These are phyloP conservation scores for Platismatia glauca DNA, from an alignment of 495 filamentous ascomycete genomes.

Conservation along the genomic window DNA sequence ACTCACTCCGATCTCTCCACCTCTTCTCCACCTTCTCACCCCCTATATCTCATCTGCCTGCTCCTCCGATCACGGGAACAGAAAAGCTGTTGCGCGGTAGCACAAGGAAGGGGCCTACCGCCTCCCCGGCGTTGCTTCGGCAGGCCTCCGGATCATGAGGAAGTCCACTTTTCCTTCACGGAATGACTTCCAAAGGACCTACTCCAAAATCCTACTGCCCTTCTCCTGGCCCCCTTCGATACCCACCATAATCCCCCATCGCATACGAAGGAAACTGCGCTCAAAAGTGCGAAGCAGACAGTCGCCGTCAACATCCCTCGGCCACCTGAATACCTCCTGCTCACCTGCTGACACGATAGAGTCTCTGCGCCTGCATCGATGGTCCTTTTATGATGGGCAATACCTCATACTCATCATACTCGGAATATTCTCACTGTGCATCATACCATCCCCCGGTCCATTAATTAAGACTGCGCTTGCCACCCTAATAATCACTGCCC, in stretches of 20 bases:
- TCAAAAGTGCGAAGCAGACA: slow-evolving; percentile 64
- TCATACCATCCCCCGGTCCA: slow-evolving; percentile 66
- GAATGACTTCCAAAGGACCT: slow-evolving; percentile 21
- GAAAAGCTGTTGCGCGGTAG: neutral
- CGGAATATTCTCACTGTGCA: slow-evolving; percentile 69
- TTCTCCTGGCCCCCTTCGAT: slow-evolving; percentile 29
- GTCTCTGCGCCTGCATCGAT: slow-evolving; percentile 63
- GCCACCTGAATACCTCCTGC: slow-evolving; percentile 73
- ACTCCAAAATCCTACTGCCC: slow-evolving; percentile 16
- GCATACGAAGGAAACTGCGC: slow-evolving; percentile 61
- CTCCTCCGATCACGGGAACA: neutral
- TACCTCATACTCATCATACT: slow-evolving; percentile 65
- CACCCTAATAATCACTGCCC: slow-evolving; percentile 55
- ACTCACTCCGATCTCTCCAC: neutral
- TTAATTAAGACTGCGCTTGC: slow-evolving; percentile 61
- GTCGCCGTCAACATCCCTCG: slow-evolving; percentile 62
- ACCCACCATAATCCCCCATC: slow-evolving; percentile 55
- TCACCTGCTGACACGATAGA: slow-evolving; percentile 63
- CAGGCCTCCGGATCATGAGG: slow-evolving; percentile 22
- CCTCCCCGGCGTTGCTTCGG: slow-evolving; percentile 8
- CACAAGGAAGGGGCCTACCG: slow-evolving; percentile 4
- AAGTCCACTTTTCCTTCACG: slow-evolving; percentile 21
- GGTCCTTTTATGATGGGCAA: slow-evolving; percentile 81
- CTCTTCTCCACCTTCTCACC: neutral
- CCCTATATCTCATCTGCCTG: neutral